Evolutionary conservation across 1,284 basidiomycete genomes (phyloP).

Genomic region (Melampsora americana): DNA sequence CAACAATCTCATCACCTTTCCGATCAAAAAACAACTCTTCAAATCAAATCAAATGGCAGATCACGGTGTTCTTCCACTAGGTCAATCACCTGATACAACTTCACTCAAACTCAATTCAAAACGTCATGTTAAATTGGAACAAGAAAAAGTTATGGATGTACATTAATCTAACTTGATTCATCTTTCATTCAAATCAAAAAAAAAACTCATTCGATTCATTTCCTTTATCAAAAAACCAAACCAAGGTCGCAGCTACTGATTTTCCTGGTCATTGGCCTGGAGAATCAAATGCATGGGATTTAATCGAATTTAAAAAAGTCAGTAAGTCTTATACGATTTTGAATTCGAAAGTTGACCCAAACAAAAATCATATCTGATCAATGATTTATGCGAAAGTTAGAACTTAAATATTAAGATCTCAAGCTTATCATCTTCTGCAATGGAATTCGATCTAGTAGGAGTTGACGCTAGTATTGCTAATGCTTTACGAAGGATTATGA

Average conservation of each 20-base stretch:
- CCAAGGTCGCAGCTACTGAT: constrained; percentile 73
- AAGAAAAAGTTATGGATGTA: constrained; percentile 42
- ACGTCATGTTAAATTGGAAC: constrained; percentile 26
- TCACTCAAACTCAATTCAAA: constrained; percentile 23
- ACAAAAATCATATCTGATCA: neutral
- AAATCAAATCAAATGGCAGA: constrained; percentile 17
- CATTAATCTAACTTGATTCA: neutral
- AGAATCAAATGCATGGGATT: constrained; percentile 78
- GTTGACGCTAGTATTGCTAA: constrained; percentile 96
- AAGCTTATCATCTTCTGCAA: constrained; percentile 71
- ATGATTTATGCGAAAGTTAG: constrained; percentile 57
- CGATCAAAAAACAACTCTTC: neutral
- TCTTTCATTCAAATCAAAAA: neutral
- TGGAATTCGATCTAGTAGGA: constrained; percentile 93
- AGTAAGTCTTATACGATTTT: constrained; percentile 49
- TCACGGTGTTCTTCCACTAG: constrained; percentile 34
- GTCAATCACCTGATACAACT: constrained; percentile 19
- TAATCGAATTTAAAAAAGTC: constrained; percentile 72
- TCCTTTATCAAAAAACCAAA: too few relatives aligned
- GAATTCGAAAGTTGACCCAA: neutral
- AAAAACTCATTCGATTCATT: neutral
- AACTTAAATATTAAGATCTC: constrained; percentile 71
- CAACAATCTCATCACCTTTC: too few relatives aligned
- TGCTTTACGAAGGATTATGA: constrained; percentile 82
- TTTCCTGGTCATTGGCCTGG: constrained; percentile 80